phyloP scores from a whole-genome alignment of 2,329 filamentous ascomycete genomes.

The Pestalotiopsis sp. region DNA sequence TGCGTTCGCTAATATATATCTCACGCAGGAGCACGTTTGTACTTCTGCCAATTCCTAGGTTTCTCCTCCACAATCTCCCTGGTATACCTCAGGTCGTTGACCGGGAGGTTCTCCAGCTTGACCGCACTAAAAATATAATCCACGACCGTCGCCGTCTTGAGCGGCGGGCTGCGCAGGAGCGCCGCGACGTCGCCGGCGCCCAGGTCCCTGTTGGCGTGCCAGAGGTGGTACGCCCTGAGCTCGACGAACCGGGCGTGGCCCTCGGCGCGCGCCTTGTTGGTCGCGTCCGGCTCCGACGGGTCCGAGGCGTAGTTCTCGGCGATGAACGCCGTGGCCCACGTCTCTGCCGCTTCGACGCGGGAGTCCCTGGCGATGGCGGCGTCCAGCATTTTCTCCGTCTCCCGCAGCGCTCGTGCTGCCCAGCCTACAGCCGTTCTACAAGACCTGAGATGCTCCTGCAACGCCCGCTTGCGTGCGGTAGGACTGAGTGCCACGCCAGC shows the following conservation, averaged over 20 bases:
- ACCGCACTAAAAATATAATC: constrained; percentile 63
- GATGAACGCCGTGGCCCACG: constrained; percentile 39
- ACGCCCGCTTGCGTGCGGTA: constrained; percentile 15
- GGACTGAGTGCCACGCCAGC: constrained; percentile 11
- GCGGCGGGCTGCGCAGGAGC: constrained; percentile 62
- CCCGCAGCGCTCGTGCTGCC: not conserved
- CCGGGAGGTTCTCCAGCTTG: constrained; percentile 51
- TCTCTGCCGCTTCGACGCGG: constrained; percentile 46
- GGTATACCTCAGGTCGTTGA: constrained; percentile 46
- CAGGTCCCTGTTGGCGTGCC: constrained; percentile 57
- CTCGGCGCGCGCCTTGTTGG: not conserved
- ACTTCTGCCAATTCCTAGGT: constrained; percentile 14
- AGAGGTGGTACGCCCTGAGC: constrained; percentile 66
- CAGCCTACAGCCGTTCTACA: not conserved
- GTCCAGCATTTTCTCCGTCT: not conserved
- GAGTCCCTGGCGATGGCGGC: constrained; percentile 35
- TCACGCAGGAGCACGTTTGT: not conserved
- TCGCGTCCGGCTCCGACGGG: not conserved
- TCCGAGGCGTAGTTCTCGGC: constrained; percentile 24
- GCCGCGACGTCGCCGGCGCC: constrained; percentile 50
- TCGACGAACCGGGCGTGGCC: constrained; percentile 24
- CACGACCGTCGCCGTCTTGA: constrained; percentile 58
- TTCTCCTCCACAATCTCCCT: constrained; percentile 45
- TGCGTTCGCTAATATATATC: not conserved
- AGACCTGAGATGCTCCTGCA: constrained; percentile 1